A percentile compares a stretch with the other conserved stretches of the same genome.
phyloP scores from a whole-genome alignment of 2,329 filamentous ascomycete species.

The Diaporthe nobilis region DNA sequence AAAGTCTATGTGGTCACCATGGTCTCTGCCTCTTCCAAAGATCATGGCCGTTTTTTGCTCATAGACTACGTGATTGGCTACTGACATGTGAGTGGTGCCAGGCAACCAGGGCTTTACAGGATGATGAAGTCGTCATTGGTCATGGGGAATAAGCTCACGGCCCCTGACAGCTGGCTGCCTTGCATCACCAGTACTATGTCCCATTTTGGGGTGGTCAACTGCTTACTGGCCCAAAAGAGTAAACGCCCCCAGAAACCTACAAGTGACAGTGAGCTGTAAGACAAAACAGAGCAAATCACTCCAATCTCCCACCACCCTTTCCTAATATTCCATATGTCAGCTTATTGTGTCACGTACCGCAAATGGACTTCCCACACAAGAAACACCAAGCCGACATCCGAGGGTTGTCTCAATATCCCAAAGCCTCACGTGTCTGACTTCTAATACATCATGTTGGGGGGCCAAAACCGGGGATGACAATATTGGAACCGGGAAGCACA shows the following conservation, averaged over 20 bases:
- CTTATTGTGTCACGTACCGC: slow-evolving; percentile 6
- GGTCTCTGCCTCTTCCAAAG: not conserved
- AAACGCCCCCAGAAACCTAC: not conserved
- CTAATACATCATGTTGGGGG: not conserved
- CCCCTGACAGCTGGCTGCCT: not conserved
- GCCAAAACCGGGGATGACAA: slow-evolving; percentile 12
- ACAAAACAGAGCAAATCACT: not conserved
- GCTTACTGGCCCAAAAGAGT: not conserved
- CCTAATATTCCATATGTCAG: not conserved
- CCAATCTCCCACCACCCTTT: no score
- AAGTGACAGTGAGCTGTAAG: not conserved
- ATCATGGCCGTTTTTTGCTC: not conserved
- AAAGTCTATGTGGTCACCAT: not conserved
- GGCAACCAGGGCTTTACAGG: no score
- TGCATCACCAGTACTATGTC: not conserved
- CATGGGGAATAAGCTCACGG: not conserved
- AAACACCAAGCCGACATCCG: not conserved
- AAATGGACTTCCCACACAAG: not conserved
- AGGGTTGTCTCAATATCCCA: not conserved
- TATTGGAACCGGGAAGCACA: not conserved
- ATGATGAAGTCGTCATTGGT: not conserved
- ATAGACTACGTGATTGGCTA: not conserved
- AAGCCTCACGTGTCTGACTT: not conserved
- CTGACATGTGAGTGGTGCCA: not conserved
- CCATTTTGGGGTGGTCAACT: not conserved